Base-by-base conservation (phyloP, 2,329 filamentous ascomycete species). In the Colletotrichum liriopes region DNA sequence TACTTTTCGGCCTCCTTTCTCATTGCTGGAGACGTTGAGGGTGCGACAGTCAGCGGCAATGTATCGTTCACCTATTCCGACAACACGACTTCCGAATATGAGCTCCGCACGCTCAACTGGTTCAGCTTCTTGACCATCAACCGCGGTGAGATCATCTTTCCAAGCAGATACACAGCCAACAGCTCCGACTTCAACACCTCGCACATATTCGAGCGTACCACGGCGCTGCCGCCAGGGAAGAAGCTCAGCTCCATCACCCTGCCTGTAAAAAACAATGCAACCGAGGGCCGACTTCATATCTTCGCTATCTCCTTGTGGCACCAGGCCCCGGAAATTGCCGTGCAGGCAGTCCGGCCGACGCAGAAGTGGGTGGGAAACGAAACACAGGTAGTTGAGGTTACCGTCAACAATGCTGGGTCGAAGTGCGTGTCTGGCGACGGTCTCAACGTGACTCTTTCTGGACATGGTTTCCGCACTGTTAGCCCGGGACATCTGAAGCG, bases 141-240 rank as follows among this genome's bases (percentile, higher is more conserved):
- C 63, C 81, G 82, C 18, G 86, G 86, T 55, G 84, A 86, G 65
- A 79, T 88, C 66, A 80, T 85, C 32, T 82, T 83, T 64, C 84
- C 85, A 0, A 79, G 76, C 65, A 82, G 83, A 54, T 86, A 81
- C 74, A 86, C 84, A 0, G 45, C 75, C 3, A 80, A 81, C 51
- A 79, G 80, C 32, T 82, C 81, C 5, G 84, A 85, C 74, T 82
- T 80, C 73, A 86, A 86, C 73, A 81, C 78, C 3, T 80, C 81
- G 5, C 82, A 85, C 73, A 84, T 87, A 26, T 87, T 84, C 61
- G 85, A 88, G 77, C 81, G 81, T 47, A 83, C 82, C 1, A 81
- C 80, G 0, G 72, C 81, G 3, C 66, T 87, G 11, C 77, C 80
- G 9, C 77, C 79, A 0, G 79, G 79, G 1, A 86, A 85, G 74